These are phyloP conservation scores for Ceratobasidium sp. DNA, from an alignment of 1,284 basidiomycete species.

Conservation along the genomic window DNA sequence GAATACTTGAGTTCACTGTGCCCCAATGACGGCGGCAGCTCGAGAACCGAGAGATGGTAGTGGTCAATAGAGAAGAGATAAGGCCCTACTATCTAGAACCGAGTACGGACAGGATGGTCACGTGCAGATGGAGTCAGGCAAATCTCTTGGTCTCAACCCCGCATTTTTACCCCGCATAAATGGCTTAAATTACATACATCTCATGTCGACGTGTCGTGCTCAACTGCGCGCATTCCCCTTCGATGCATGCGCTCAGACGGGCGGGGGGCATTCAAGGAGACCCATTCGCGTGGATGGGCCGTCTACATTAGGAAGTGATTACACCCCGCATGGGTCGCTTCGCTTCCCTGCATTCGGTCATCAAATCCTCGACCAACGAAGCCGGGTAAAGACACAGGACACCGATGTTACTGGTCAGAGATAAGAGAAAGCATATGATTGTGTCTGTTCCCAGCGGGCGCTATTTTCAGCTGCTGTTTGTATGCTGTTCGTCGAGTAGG, in stretches of 20 bases:
- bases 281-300: neutral
- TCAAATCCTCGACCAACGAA: constrained; percentile 3
- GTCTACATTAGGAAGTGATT: constrained; percentile 6
- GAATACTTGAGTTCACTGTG: no score
- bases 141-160: neutral
- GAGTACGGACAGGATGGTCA: neutral
- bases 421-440: no score
- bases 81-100: constrained; percentile 18
- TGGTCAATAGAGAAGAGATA: constrained; percentile 33
- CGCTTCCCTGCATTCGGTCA: constrained; percentile 20
- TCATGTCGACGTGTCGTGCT: neutral
- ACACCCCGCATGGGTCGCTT: constrained; percentile 13
- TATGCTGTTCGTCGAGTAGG: no score
- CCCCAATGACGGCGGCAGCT: neutral
- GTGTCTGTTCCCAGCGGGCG: no score
- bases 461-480: no score
- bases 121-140: constrained; percentile 20
- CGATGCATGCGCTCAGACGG: neutral
- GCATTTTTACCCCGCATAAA: neutral
- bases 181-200: neutral
- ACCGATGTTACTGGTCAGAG: no score
- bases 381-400: no score
- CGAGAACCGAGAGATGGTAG: neutral
- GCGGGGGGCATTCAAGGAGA: neutral
- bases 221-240: neutral